Conservation (phyloP, 1,139 yeast genomes). For the Magnusiomyces tetraspermus region DNA sequence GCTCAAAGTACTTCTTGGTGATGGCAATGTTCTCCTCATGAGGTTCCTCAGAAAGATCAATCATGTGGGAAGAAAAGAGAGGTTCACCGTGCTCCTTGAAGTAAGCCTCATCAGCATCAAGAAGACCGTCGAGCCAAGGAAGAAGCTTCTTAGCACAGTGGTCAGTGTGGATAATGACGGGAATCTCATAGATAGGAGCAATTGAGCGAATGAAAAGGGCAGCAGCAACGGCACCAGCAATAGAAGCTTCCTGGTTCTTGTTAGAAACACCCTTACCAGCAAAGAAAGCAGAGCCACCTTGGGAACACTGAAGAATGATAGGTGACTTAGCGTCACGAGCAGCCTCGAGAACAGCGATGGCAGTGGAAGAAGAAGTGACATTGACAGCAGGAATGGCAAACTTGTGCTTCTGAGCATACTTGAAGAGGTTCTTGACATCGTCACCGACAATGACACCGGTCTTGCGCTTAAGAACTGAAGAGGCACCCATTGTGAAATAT, state of each 20-base stretch:
- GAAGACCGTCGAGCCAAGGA: constrained; percentile 98
- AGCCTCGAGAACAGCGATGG: constrained; percentile 93
- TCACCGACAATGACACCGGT: constrained; percentile 99
- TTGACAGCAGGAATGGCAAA: constrained; percentile 98
- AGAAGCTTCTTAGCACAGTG: constrained; percentile 98
- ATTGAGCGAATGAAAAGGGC: constrained; percentile 95
- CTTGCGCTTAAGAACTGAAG: constrained; percentile 74
- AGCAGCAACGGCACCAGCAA: constrained; percentile 94
- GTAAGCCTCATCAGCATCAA: constrained; percentile 91
- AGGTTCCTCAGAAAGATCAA: constrained; percentile 93
- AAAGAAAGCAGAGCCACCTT: constrained; percentile 99
- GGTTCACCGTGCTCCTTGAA: constrained; percentile 84
- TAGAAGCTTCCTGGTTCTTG: constrained; percentile 87
- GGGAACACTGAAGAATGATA: constrained; percentile 92
- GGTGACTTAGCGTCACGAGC: constrained; percentile 96
- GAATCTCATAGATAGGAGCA: constrained; percentile 95
- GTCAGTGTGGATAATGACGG: constrained; percentile 95
- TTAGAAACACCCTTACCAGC: constrained; percentile 98
- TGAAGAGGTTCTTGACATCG: constrained; percentile 80
- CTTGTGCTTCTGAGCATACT: constrained; percentile 85
- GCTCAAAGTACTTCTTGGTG: constrained; percentile 89
- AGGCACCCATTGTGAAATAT: constrained; percentile 23
- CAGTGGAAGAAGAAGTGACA: constrained; percentile 96
- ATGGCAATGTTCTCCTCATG: constrained; percentile 93
- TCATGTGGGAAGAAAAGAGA: constrained; percentile 97